Evolutionary conservation across 1,284 basidiomycete species (phyloP).

Genomic region (Ceratobasidium sp.): DNA sequence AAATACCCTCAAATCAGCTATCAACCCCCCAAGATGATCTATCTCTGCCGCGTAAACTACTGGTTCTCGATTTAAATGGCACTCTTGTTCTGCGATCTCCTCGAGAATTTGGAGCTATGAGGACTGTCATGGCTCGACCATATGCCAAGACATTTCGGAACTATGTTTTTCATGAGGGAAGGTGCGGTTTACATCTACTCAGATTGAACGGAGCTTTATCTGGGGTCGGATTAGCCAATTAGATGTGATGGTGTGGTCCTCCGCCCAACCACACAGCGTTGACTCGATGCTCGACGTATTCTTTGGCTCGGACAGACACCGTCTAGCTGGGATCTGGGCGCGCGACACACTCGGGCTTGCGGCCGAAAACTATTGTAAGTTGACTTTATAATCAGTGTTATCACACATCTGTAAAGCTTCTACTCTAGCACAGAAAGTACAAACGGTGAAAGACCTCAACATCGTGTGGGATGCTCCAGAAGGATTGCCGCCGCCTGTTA

Average conservation of each 20-base stretch:
- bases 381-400: conserved; percentile 49
- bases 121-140: conserved; percentile 67
- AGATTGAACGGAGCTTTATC: background rate
- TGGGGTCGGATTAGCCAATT: conserved; percentile 64
- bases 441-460: conserved; percentile 81
- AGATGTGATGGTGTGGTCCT: conserved; percentile 90
- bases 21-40: conserved; percentile 56
- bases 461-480: conserved; percentile 76
- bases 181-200: background rate
- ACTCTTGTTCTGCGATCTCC: conserved; percentile 78
- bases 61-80: conserved; percentile 88
- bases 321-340: conserved; percentile 80
- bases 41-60: conserved; percentile 69
- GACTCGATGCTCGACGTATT: conserved; percentile 61
- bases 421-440: conserved; percentile 66
- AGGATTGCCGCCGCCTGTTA: conserved; percentile 45
- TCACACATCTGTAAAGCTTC: conserved; percentile 59
- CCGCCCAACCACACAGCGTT: conserved; percentile 85
- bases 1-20: conserved; percentile 55
- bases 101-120: conserved; percentile 55
- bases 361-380: conserved; percentile 72
- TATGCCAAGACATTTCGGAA: conserved; percentile 75
- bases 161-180: conserved; percentile 71
- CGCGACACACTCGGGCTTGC: conserved; percentile 80
- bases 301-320: conserved; percentile 49